These are phyloP conservation scores for Reutealis trisperma DNA, from an alignment of 345 rosid genomes.

Conservation along the genomic window DNA sequence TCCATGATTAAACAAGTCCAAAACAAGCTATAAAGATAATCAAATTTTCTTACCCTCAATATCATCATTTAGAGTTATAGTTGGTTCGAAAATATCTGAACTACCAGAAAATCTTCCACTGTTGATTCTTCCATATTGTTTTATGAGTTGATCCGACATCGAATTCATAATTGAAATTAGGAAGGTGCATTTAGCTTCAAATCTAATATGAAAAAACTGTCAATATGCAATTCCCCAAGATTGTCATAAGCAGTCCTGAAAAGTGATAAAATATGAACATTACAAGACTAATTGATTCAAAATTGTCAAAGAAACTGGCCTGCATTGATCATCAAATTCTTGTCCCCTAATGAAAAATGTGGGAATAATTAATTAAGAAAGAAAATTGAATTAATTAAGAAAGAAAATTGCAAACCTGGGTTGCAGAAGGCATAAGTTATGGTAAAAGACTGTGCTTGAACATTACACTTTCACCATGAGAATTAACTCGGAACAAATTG, in stretches of 20 bases:
- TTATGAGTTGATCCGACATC: conserved; percentile 18
- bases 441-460: background rate
- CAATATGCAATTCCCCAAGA: background rate
- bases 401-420: background rate
- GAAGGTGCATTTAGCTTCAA: conserved; percentile 21
- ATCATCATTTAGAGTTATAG: conserved; percentile 17
- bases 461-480: background rate
- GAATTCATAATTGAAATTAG: conserved; percentile 25
- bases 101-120: conserved; percentile 19
- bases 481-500: conserved; percentile 4
- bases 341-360: too few relatives aligned
- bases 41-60: conserved; percentile 32
- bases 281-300: background rate
- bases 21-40: background rate
- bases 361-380: background rate
- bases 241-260: background rate
- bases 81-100: conserved; percentile 29
- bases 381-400: background rate
- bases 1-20: background rate
- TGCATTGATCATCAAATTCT: background rate
- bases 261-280: background rate
- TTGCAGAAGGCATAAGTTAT: background rate
- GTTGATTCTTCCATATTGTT: conserved; percentile 24
- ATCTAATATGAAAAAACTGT: conserved; percentile 1
- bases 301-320: background rate